These are phyloP conservation scores for Grosmannia clavigera DNA, from an alignment of 2,329 filamentous ascomycete species.

Conservation along the genomic window DNA sequence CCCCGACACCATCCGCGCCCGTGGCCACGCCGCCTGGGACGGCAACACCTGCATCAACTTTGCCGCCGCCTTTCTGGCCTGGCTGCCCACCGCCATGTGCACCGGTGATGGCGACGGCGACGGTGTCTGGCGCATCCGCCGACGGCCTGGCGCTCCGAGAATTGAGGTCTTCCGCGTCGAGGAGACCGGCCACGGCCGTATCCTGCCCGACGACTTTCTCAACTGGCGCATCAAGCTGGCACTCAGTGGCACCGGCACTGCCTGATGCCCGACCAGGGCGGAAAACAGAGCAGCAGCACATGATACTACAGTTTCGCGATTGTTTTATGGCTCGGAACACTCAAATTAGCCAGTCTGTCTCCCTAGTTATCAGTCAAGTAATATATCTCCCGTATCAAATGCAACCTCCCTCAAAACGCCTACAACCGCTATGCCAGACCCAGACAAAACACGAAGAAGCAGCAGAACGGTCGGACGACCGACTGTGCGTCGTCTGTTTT, in stretches of 20 bases:
- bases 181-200: slow-evolving; percentile 61
- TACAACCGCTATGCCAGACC: neutral
- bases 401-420: neutral
- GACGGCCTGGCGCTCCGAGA: slow-evolving; percentile 44
- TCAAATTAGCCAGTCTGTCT: no score
- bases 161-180: slow-evolving; percentile 67
- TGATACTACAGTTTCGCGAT: no score
- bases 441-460: neutral
- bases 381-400: neutral
- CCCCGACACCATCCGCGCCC: slow-evolving; percentile 58
- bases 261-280: neutral
- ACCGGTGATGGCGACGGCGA: slow-evolving; percentile 15
- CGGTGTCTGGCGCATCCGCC: slow-evolving; percentile 71
- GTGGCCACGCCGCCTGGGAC: slow-evolving; percentile 61
- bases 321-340: no score
- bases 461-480: neutral
- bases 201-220: slow-evolving; percentile 66
- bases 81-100: slow-evolving; percentile 47
- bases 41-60: slow-evolving; percentile 93
- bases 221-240: slow-evolving; percentile 55
- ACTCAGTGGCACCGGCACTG: slow-evolving; percentile 12
- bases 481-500: neutral
- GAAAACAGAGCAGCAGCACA: neutral
- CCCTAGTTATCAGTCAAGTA: neutral
- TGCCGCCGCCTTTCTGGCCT: slow-evolving; percentile 62